Base-by-base conservation (phyloP, 371 early-diverging fungal species). In the Mucor indicus region DNA sequence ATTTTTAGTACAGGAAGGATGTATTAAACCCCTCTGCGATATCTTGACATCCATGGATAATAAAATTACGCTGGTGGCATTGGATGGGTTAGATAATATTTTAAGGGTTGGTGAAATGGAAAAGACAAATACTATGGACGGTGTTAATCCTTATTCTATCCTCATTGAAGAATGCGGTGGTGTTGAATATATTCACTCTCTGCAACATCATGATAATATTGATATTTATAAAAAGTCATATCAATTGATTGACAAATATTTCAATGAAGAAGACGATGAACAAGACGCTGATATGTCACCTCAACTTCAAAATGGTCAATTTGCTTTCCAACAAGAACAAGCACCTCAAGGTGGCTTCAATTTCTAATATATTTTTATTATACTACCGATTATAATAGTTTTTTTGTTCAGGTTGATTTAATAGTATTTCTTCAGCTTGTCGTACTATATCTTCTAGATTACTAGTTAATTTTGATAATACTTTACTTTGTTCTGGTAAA, bases 191-290 rank as follows among this genome's bases (percentile, higher is more conserved):
- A 88, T 98, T 55, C 88, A 91, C 73, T 67, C 81, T 33, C 77
- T 98, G 45, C 96, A 96, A 74, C 75, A 81, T 41, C 95, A 95
- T 78, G 92, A 90, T 51, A 93, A 94, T 68, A 60, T 64, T 11
- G 96, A 96, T 24, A 96, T 98, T 60, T 97, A 96, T 85, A 86
- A 86, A 68, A 96, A 96, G 80, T 84, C 95, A 1, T 95, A 90
- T 63, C 53, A 59, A 43, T 83, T 97, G 59, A 92, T 98, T 59
- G 95, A 95, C 67, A 92, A 85, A 67, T 97, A 92, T 81, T 97
- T 95, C 75, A 75, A 70, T 41, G 91, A 91, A 21, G 93, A 92
- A 4, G 88, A 83, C 23, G 38, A 20, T 6, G n/a, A n/a, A n/a
- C 65, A 85, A 55, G 81, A 64, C 42, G 76, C 87, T 3, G 76